phyloP scores from a whole-genome alignment of 192 early-diverging fungal species.

The Phycomyces blakesleeanus region DNA sequence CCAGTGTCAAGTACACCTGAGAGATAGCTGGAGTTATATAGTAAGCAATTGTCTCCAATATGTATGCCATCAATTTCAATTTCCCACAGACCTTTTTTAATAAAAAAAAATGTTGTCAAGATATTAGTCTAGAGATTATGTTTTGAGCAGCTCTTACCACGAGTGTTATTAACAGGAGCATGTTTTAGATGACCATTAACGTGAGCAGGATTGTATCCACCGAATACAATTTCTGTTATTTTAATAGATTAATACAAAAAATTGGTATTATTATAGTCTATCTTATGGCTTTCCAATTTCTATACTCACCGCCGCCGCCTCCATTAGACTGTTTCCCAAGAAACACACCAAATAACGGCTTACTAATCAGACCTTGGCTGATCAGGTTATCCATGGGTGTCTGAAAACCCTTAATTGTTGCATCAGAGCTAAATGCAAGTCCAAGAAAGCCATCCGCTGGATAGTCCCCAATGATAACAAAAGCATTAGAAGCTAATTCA shows the following conservation, averaged over 20 bases:
- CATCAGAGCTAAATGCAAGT: slow-evolving; percentile 27
- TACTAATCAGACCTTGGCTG: slow-evolving; percentile 48
- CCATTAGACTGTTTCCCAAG: slow-evolving; percentile 46
- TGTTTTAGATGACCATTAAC: slow-evolving; percentile 37
- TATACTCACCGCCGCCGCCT: slow-evolving; percentile 22
- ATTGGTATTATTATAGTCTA: not conserved
- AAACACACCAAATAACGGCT: slow-evolving; percentile 69
- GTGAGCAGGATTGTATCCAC: slow-evolving; percentile 36
- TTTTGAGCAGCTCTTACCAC: slow-evolving; percentile 1
- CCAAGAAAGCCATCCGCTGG: slow-evolving; percentile 29
- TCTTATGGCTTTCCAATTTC: not conserved
- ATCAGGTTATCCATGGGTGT: slow-evolving; percentile 53
- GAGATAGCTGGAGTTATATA: slow-evolving; percentile 12
- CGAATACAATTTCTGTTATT: slow-evolving; percentile 43
- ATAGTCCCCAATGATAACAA: slow-evolving; percentile 6
- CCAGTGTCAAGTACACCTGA: slow-evolving; percentile 60
- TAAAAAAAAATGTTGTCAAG: no score
- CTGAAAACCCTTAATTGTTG: slow-evolving; percentile 21
- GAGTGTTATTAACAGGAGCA: slow-evolving; percentile 36
- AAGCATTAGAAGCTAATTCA: slow-evolving; percentile 27
- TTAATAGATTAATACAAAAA: not conserved
- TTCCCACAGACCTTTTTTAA: slow-evolving; percentile 19
- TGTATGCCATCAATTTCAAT: slow-evolving; percentile 8
- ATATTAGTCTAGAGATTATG: no score
- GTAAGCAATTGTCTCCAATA: not conserved